These are phyloP conservation scores for Dryadomyces quercus-mongolicae DNA, from an alignment of 2,329 filamentous ascomycete species.

Conservation along the genomic window DNA sequence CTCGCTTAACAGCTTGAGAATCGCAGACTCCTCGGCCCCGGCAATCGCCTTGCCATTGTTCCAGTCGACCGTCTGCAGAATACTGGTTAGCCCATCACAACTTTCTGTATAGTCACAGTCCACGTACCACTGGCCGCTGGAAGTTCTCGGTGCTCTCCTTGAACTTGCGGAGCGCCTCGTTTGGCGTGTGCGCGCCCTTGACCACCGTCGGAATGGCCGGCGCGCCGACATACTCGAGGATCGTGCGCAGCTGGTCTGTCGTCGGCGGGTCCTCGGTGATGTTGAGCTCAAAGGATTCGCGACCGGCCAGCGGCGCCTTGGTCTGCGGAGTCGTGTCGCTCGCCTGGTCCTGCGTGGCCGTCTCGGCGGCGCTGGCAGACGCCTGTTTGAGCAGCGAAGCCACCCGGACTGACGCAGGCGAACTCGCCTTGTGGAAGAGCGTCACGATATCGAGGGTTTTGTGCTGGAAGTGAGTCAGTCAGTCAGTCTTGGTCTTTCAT, in stretches of 20 bases:
- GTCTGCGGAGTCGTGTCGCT: conserved; percentile 38
- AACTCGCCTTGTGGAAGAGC: conserved; percentile 80
- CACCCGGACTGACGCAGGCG: conserved; percentile 59
- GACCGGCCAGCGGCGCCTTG: conserved; percentile 21
- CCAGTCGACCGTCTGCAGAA: conserved; percentile 67
- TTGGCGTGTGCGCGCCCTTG: conserved; percentile 57
- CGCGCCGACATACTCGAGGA: conserved; percentile 42
- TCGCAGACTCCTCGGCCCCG: conserved; percentile 77
- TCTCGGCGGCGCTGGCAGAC: conserved; percentile 54
- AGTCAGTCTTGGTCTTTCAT: neutral
- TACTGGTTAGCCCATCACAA: neutral
- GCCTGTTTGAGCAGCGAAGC: conserved; percentile 70
- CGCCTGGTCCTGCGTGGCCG: conserved; percentile 64
- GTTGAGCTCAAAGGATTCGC: conserved; percentile 68
- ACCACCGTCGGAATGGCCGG: conserved; percentile 51
- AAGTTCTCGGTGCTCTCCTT: conserved; percentile 59
- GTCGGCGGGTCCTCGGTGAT: conserved; percentile 48
- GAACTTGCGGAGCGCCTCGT: conserved; percentile 70
- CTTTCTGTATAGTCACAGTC: neutral
- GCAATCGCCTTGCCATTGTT: conserved; percentile 72
- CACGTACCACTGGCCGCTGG: conserved; percentile 62
- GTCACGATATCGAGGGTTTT: conserved; percentile 86
- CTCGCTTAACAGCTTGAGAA: conserved; percentile 64
- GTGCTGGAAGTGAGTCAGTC: conserved; percentile 36
- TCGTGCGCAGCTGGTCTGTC: conserved; percentile 21